These are phyloP conservation scores for Spergularia bocconei DNA, from an alignment of 148 eudicot genomes.

Conservation along the genomic window DNA sequence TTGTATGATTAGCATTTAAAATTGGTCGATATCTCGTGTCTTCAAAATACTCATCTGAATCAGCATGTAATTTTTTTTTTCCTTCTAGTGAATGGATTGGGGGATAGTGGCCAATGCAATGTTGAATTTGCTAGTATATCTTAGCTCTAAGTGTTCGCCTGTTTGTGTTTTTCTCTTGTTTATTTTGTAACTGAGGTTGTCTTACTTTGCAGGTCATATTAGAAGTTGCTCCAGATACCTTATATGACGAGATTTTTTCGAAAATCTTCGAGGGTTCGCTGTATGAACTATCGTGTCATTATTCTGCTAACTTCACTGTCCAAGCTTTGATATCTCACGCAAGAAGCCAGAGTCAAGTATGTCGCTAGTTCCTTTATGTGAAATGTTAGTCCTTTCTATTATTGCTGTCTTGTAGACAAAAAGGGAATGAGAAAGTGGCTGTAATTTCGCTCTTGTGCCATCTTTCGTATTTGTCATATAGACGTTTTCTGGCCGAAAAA, in stretches of 20 bases:
- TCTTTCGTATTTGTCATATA: neutral
- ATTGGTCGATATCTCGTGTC: neutral
- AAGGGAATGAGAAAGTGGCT: neutral
- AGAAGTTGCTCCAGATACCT: conserved; percentile 79
- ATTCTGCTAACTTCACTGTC: conserved; percentile 79
- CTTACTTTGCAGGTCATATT: conserved; percentile 68
- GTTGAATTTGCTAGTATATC: no score
- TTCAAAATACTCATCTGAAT: neutral
- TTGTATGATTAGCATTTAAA: neutral
- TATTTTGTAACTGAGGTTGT: conserved; percentile 9
- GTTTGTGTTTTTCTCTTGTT: conserved; percentile 3
- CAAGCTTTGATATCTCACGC: conserved; percentile 86
- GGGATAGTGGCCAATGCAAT: no score
- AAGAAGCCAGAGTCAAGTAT: conserved; percentile 64
- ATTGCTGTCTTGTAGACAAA: neutral
- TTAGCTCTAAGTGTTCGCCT: no score
- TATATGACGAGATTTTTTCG: conserved; percentile 57
- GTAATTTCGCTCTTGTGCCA: neutral
- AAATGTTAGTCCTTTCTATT: neutral
- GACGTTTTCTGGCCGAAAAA: no score
- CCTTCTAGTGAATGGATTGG: no score
- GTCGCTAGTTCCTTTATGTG: conserved; percentile 25
- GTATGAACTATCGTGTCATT: conserved; percentile 59
- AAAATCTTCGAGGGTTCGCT: conserved; percentile 65
- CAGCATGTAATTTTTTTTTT: neutral